Conservation (phyloP, 73 alveolate genomes). For the Paramecium tetraurelia region DNA sequence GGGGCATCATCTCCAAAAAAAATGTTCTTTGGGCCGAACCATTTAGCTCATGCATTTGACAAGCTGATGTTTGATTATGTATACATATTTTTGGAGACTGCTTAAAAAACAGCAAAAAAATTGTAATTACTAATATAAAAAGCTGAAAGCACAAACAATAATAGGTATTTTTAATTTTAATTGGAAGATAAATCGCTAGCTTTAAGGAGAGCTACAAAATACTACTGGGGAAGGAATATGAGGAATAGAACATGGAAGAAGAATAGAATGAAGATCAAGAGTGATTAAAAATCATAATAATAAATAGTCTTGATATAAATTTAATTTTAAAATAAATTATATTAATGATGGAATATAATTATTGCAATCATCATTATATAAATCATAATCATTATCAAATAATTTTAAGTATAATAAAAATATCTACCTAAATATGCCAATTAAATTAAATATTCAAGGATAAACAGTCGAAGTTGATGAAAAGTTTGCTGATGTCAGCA, state of each 20-base stretch:
- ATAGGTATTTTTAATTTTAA: background rate
- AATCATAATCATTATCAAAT: background rate
- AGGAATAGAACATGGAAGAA: background rate
- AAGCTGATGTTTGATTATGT: constrained; percentile 61
- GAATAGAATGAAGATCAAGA: background rate
- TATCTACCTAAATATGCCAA: background rate
- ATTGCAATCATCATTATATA: background rate
- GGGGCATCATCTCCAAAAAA: constrained; percentile 51
- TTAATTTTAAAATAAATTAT: background rate
- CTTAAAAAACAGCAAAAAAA: constrained; percentile 36
- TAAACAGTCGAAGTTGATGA: background rate
- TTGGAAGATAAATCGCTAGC: background rate
- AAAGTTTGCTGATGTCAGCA: background rate
- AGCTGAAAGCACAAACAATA: background rate
- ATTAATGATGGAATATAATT: no score
- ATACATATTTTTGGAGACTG: constrained; percentile 43
- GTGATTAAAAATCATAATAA: background rate
- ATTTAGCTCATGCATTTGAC: constrained; percentile 63
- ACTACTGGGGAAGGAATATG: background rate
- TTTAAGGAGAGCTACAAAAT: background rate
- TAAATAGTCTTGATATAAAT: background rate
- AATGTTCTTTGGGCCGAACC: constrained; percentile 56
- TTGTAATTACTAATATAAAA: background rate
- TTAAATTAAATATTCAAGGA: background rate
- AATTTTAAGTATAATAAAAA: background rate